Conservation (phyloP, 495 filamentous ascomycete species). For the Daldinia loculata region DNA sequence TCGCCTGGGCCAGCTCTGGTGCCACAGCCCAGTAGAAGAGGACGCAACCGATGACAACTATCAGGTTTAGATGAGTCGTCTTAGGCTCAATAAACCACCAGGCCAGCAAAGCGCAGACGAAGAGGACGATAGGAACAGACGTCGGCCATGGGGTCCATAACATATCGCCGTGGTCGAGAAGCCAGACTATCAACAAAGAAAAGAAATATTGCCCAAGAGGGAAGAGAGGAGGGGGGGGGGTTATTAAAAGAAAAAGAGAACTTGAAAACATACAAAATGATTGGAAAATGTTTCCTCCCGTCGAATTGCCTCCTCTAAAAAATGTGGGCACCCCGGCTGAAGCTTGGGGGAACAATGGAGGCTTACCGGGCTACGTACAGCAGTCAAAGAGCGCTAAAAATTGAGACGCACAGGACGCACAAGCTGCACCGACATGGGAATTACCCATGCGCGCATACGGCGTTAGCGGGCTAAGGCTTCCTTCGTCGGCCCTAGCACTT, state of each 20-base stretch:
- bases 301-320: conserved; percentile 39
- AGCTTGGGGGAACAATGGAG: conserved; percentile 15
- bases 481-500: neutral
- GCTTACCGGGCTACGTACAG: conserved; percentile 1
- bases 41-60: conserved; percentile 56
- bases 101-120: conserved; percentile 58
- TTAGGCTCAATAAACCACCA: conserved; percentile 61
- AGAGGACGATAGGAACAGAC: conserved; percentile 59
- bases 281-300: conserved; percentile 39
- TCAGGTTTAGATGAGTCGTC: conserved; percentile 55
- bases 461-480: neutral
- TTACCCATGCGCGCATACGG: neutral
- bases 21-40: conserved; percentile 57
- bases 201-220: conserved; percentile 31
- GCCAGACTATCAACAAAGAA: conserved; percentile 40
- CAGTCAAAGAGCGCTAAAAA: conserved; percentile 16
- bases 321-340: conserved; percentile 25
- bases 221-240: conserved; percentile 25
- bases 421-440: neutral
- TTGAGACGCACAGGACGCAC: neutral
- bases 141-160: conserved; percentile 61
- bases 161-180: conserved; percentile 55
- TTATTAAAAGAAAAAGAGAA: conserved; percentile 23
- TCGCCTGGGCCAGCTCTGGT: conserved; percentile 53
- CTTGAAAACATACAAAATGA: conserved; percentile 26